Conservation (phyloP, 1,139 yeast species). For the Yamadazyma membranifaciens region DNA sequence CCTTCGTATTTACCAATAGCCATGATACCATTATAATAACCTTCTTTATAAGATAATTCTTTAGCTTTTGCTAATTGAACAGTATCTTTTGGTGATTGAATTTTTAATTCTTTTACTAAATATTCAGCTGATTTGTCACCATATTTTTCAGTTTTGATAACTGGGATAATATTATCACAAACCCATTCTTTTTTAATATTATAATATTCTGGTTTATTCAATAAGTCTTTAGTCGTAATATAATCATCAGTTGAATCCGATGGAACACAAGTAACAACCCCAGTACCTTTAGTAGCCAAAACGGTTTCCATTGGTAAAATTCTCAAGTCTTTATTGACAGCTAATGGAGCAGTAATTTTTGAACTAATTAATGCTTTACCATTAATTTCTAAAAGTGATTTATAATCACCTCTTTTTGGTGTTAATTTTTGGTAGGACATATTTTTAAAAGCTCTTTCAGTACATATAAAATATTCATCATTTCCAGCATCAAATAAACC, state of each 20-base stretch:
- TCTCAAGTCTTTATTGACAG: conserved; percentile 68
- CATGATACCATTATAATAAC: conserved; percentile 88
- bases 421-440: conserved; percentile 95
- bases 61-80: conserved; percentile 88
- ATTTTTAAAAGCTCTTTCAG: conserved; percentile 97
- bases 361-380: conserved; percentile 86
- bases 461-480: conserved; percentile 73
- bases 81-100: conserved; percentile 91
- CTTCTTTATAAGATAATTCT: conserved; percentile 95
- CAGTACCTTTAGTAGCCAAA: conserved; percentile 93
- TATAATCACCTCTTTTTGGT: conserved; percentile 79
- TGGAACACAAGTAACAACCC: conserved; percentile 98
- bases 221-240: conserved; percentile 79
- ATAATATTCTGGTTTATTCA: conserved; percentile 89
- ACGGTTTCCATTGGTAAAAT: conserved; percentile 98
- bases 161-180: conserved; percentile 64
- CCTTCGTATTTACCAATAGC: conserved; percentile 81
- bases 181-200: conserved; percentile 88
- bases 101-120: conserved; percentile 82
- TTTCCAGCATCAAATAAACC: conserved; percentile 91
- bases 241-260: conserved; percentile 98
- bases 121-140: conserved; percentile 89
- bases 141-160: conserved; percentile 77
- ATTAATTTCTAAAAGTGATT: conserved; percentile 54
- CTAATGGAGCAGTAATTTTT: conserved; percentile 80